Evolutionary conservation across 805 yeast species (phyloP).

Genomic region (Suhomyces sp.): DNA sequence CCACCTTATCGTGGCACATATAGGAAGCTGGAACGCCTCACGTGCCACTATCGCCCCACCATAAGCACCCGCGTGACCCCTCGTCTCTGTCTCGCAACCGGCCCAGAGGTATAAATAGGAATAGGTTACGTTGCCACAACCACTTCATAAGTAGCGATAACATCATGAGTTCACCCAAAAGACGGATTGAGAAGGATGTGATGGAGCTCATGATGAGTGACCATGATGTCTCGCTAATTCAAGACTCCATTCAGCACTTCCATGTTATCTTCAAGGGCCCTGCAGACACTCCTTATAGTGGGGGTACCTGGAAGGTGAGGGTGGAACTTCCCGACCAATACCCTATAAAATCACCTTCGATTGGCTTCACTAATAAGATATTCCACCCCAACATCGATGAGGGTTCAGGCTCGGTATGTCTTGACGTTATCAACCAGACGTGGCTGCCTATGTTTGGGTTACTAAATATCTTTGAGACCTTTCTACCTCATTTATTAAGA

Average conservation of each 20-base stretch:
- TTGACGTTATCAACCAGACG: conserved; percentile 94
- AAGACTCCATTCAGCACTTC: conserved; percentile 79
- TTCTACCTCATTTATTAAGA: conserved; percentile 84
- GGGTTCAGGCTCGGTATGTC: conserved; percentile 84
- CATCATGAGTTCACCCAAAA: conserved; percentile 48
- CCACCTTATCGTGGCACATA: not conserved
- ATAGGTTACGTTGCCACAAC: not conserved
- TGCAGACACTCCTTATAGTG: conserved; percentile 73
- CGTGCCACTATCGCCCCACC: conserved; percentile 1
- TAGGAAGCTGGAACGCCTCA: not conserved
- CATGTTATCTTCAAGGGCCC: conserved; percentile 87
- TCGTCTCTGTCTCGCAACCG: not conserved
- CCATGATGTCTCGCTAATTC: conserved; percentile 78
- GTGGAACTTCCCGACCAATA: conserved; percentile 94
- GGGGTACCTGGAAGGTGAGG: conserved; percentile 85
- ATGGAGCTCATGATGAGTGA: conserved; percentile 96
- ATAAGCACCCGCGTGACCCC: not conserved
- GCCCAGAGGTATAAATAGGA: not conserved
- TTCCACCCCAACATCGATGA: conserved; percentile 96
- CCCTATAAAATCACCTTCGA: conserved; percentile 94
- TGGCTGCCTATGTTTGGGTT: conserved; percentile 98
- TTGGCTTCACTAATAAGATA: conserved; percentile 87
- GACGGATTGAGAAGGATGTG: conserved; percentile 91
- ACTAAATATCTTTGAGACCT: conserved; percentile 85
- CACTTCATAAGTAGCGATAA: not conserved